Percentiles rank a stretch among this genome's conserved stretches.
phyloP scores from a whole-genome alignment of 129 eudicot species.

The Helianthus tuberosus region DNA sequence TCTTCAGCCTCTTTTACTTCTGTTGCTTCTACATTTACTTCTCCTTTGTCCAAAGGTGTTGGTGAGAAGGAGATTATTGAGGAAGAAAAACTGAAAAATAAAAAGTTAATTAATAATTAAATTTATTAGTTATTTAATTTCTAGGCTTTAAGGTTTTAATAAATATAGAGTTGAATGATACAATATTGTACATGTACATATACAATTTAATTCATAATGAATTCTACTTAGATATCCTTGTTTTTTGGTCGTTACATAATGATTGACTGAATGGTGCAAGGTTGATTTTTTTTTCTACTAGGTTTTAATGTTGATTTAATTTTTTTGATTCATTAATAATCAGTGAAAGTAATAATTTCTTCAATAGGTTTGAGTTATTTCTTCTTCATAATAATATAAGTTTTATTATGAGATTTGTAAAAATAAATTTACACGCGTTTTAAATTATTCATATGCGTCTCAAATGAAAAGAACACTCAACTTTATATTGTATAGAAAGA shows the following conservation, averaged over 20 bases:
- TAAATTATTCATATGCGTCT: too few species aligned
- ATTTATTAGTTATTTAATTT: slow-evolving; percentile 17
- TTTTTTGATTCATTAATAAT: too few species aligned
- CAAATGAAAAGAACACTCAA: too few species aligned
- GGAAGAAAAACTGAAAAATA: slow-evolving; percentile 18
- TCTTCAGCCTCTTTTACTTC: slow-evolving; percentile 48
- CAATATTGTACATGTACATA: slow-evolving; percentile 24
- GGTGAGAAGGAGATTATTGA: slow-evolving; percentile 31
- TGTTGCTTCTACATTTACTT: slow-evolving; percentile 50
- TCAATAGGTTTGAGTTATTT: too few species aligned
- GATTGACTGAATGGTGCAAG: background rate
- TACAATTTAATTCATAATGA: slow-evolving; percentile 5
- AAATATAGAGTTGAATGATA: slow-evolving; percentile 8
- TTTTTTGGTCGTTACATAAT: background rate
- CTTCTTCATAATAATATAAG: too few species aligned
- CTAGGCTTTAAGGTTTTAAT: slow-evolving; percentile 14
- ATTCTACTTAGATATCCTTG: background rate
- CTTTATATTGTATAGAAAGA: too few species aligned
- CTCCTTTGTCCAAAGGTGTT: slow-evolving; percentile 36
- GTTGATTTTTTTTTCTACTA: background rate
- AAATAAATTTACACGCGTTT: too few species aligned
- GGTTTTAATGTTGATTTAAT: background rate
- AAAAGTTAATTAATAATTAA: background rate
- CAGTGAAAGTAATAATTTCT: too few species aligned
- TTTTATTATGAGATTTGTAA: too few species aligned